Evolutionary conservation across 805 yeast species (phyloP), one percentile per base, ranked within the genome.

Genomic region (Kodamaea restingae): DNA sequence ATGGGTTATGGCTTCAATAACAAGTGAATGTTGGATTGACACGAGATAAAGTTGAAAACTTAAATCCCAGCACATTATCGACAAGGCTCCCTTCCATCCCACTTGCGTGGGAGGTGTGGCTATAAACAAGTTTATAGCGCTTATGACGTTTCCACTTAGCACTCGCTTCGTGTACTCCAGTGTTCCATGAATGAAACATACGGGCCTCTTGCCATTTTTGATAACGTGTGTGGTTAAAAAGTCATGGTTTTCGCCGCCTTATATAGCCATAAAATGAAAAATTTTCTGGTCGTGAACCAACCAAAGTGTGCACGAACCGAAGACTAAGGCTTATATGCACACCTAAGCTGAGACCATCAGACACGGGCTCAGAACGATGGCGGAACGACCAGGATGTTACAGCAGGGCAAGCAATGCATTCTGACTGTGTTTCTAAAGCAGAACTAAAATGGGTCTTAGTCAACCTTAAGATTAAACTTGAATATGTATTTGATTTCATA

Each of bases 131-230:
- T 29, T 32, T 17, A 17, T 26, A 32, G 37, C 41, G 48, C 51
- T 43, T 43, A 35, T 42, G 35, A 47, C 47, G 56, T 50, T 55
- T 47, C 48, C 41, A 40, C 18, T 17, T 11, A 11, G 12, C 18
- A 6, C n/a, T 32, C 34, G 35, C 24, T 22, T 32, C 18, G 25
- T 41, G 46, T 49, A 47, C 53, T 49, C 47, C 50, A 45, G 42
- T 44, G 47, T 42, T 48, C 50, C 39, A 29, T 33, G 35, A 44
- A 42, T 38, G 32, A 40, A 64, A 68, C 74, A 63, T 68, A 68
- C 74, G 73, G 74, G 73, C 74, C 74, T 68, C 74, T 68, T 68
- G 74, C 74, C 74, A 68, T 68, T 63, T 20, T 64, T 49, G 64
- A 58, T 60, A 57, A 50, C 51, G 29, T 29, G 36, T 34, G 42